phyloP scores from a whole-genome alignment of 305 asterid genomes.

The Euphrasia arctica region DNA sequence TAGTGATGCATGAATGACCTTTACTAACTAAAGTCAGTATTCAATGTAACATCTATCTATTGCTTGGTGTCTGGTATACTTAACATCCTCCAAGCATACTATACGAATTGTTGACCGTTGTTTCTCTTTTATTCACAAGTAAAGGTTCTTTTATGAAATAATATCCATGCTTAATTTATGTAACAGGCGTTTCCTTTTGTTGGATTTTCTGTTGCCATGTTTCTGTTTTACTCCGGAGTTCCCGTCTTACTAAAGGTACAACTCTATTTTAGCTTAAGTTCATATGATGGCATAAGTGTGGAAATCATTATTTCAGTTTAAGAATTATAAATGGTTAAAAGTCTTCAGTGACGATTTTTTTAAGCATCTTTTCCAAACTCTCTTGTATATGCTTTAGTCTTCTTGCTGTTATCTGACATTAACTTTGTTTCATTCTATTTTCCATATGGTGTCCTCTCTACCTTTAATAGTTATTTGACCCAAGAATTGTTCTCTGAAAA shows the following conservation, averaged over 20 bases:
- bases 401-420: not conserved
- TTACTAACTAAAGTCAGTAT: too few species aligned
- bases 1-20: too few species aligned
- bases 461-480: too few species aligned
- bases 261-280: constrained; percentile 1
- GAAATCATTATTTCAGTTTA: constrained; percentile 1
- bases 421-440: not conserved
- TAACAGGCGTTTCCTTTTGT: constrained; percentile 78
- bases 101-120: not conserved
- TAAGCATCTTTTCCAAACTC: too few species aligned
- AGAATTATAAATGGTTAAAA: too few species aligned
- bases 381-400: too few species aligned
- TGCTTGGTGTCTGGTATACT: too few species aligned
- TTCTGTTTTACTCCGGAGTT: constrained; percentile 82
- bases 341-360: too few species aligned
- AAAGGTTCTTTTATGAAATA: constrained; percentile 12
- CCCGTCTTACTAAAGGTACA: constrained; percentile 82
- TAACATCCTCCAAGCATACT: too few species aligned
- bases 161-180: constrained; percentile 25
- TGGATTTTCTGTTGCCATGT: constrained; percentile 93
- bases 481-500: too few species aligned
- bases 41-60: too few species aligned
- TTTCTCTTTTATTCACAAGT: not conserved
- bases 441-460: too few species aligned
- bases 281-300: not conserved